Evolutionary conservation across 2,329 filamentous ascomycete genomes (phyloP), one percentile per base, ranked within the genome.

Genomic region (Zymoseptoria ardabiliae): DNA sequence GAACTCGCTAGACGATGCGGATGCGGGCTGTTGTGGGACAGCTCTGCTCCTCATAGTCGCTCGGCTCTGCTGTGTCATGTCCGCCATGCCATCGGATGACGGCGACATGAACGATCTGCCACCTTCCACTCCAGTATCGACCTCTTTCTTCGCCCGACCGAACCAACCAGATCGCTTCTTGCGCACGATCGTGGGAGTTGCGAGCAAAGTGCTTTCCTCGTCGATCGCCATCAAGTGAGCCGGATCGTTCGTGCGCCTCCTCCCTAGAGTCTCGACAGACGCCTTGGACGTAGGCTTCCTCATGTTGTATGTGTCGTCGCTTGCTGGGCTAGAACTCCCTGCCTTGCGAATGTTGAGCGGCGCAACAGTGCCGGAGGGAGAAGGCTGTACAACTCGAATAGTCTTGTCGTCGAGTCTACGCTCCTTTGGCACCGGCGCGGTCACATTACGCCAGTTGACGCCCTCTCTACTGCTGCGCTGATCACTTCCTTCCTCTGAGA

Each of bases 321-420:
- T 68, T 21, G 62, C 59, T 49, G 66, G 67, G 66, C 45, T 72
- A 66, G 69, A 19, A 67, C 62, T 67, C 58, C 64, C 66, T 9
- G 74, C 74, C 72, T 85, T 85, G 53, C 80, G 78, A 50, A 85
- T 80, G 54, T 79, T 81, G 52, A 85, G 73, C 2, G 83, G 81
- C 48, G 79, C 81, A 7, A 82, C 74, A 5, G 75, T 76, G 3
- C 73, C 76, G n/a, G 78, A 68, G 4, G 81, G 79, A 41, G 80
- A 81, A 9, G 78, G 76, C 25, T 80, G 77, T 2, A 86, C 82
- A 63, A 86, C 73, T 11, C 84, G 78, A 50, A 86, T 82, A 0
- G 83, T 85, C 28, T 75, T 72, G 52, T 69, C 69, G 23, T 68
- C 61, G 67, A 68, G 22, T 70, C 70, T 61, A 63, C 71, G 59